Conservation (phyloP, 306 rosid genomes). For the Cicer yamashitae region DNA sequence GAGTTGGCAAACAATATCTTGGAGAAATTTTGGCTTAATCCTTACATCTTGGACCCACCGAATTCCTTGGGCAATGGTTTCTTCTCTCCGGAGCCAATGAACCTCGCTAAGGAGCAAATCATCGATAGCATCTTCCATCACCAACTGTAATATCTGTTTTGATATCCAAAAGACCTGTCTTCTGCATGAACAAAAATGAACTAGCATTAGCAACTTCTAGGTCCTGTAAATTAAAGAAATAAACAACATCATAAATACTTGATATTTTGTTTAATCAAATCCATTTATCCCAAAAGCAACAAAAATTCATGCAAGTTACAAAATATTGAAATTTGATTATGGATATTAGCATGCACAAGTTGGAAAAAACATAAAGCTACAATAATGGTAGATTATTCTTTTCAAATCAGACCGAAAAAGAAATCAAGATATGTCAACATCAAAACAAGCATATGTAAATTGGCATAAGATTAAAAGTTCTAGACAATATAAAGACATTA, state of each 20-base stretch:
- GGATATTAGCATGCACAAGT: conserved; percentile 11
- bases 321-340: conserved; percentile 23
- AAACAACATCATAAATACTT: conserved; percentile 8
- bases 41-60: conserved; percentile 96
- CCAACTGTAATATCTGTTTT: conserved; percentile 87
- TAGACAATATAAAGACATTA: neutral
- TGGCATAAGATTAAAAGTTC: conserved; percentile 15
- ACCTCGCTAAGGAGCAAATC: conserved; percentile 90
- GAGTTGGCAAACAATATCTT: conserved; percentile 14
- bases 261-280: conserved; percentile 8
- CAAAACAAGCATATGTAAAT: conserved; percentile 10
- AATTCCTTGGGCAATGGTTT: conserved; percentile 81
- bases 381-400: neutral
- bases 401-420: neutral
- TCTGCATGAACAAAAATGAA: conserved; percentile 55
- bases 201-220: conserved; percentile 38
- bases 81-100: conserved; percentile 89
- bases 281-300: conserved; percentile 23
- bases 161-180: conserved; percentile 99
- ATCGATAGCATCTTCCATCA: conserved; percentile 99
- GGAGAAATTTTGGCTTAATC: conserved; percentile 29
- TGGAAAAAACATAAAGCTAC: neutral
- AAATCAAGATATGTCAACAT: conserved; percentile 19
- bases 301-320: conserved; percentile 15
- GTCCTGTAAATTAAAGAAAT: conserved; percentile 14